These are phyloP conservation scores for Austroboletus rostrupii DNA, from an alignment of 1,284 basidiomycete genomes.

Conservation along the genomic window DNA sequence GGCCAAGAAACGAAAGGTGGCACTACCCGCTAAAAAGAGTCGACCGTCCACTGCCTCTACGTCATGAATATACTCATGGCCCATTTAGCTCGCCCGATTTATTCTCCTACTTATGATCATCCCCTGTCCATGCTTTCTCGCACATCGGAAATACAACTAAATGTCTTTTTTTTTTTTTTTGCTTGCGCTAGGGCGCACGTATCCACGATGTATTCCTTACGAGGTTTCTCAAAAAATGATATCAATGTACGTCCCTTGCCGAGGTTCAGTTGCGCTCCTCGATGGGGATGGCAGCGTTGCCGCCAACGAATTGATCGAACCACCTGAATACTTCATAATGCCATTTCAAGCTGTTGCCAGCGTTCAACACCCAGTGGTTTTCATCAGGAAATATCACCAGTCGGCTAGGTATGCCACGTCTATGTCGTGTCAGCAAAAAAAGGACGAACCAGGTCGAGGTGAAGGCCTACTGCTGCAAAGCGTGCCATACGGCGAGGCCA, in stretches of 20 bases:
- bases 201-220: conserved; percentile 1
- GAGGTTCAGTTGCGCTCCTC: conserved; percentile 17
- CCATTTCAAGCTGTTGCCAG: conserved; percentile 80
- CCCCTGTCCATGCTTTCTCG: conserved; percentile 3
- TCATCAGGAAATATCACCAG: conserved; percentile 90
- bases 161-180: background rate
- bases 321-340: conserved; percentile 87
- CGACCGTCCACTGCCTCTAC: conserved; percentile 7
- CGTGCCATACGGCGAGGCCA: conserved; percentile 78
- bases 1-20: conserved; percentile 23
- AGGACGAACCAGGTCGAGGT: background rate
- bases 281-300: conserved; percentile 3
- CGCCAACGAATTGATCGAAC: conserved; percentile 73
- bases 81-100: conserved; percentile 6
- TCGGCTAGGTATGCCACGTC: conserved; percentile 73
- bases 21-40: conserved; percentile 12
- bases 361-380: conserved; percentile 86
- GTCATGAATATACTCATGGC: conserved; percentile 4
- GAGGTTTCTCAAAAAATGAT: conserved; percentile 1
- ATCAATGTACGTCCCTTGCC: background rate
- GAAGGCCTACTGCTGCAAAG: conserved; percentile 67
- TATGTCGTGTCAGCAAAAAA: conserved; percentile 27
- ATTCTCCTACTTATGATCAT: conserved; percentile 13
- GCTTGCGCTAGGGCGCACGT: conserved; percentile 4
- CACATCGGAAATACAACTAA: conserved; percentile 8